Conservation (phyloP, 73 alveolate genomes). For the Tetrahymena elliotti region DNA sequence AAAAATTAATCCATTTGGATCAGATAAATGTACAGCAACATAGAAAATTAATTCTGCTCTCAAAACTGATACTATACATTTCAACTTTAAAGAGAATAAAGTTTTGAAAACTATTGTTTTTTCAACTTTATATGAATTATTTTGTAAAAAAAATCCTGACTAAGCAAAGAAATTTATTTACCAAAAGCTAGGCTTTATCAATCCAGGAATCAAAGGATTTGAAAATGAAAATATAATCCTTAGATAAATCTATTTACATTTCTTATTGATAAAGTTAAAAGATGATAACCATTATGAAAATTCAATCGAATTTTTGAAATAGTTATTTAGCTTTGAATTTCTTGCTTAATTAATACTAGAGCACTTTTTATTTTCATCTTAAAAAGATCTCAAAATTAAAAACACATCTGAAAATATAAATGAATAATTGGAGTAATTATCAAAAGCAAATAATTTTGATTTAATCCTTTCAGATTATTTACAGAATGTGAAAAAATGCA, state of each 20-base stretch:
- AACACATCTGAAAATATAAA: too few relatives aligned
- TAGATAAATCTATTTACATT: background rate
- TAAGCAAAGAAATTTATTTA: background rate
- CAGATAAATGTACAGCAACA: background rate
- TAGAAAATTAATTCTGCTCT: background rate
- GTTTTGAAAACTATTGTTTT: background rate
- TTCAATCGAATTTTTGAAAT: background rate
- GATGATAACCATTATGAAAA: background rate
- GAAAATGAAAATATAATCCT: background rate
- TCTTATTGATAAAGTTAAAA: background rate
- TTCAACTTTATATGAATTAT: background rate
- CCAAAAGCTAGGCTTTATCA: background rate
- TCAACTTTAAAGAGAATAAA: background rate
- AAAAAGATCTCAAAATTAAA: too few relatives aligned
- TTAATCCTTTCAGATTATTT: background rate
- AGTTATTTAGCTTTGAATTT: too few relatives aligned
- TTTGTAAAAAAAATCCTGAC: background rate
- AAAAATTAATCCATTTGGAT: background rate
- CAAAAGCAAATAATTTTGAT: background rate
- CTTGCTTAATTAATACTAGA: too few relatives aligned
- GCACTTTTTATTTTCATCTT: too few relatives aligned
- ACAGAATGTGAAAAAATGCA: too few relatives aligned
- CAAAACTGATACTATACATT: background rate
- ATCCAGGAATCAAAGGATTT: background rate
- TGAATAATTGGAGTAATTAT: background rate